Percentiles rank a stretch among this genome's conserved stretches.
Conservation (phyloP, 1,284 basidiomycete species). For the Rhodotorula sp. region DNA sequence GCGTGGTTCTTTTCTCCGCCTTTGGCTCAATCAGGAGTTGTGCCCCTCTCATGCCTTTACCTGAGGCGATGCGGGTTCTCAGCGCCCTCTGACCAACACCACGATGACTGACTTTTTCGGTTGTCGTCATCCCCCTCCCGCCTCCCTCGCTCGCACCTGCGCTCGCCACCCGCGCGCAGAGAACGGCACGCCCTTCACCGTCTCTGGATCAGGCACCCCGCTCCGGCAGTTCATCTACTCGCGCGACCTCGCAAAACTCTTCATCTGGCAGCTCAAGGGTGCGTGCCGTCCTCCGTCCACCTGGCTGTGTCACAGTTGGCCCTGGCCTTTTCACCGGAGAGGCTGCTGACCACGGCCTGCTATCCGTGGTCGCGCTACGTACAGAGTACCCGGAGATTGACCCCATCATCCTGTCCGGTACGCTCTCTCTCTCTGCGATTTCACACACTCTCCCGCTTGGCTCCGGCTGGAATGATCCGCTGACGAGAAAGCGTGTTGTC, state of each 20-base stretch:
- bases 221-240: slow-evolving; percentile 92
- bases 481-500: neutral
- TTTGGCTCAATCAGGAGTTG: neutral
- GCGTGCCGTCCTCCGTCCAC: too few species aligned
- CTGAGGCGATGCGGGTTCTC: neutral
- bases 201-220: slow-evolving; percentile 80
- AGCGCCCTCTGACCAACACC: neutral
- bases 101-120: neutral
- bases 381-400: slow-evolving; percentile 82
- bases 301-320: too few species aligned
- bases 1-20: neutral
- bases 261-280: slow-evolving; percentile 74
- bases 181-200: slow-evolving; percentile 73
- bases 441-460: too few species aligned
- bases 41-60: neutral
- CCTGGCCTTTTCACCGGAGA: too few species aligned
- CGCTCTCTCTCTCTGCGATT: neutral
- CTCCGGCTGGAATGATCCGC: too few species aligned
- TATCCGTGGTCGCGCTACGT: slow-evolving; percentile 26
- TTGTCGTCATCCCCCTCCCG: too few species aligned
- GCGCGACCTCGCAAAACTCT: slow-evolving; percentile 83
- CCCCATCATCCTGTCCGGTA: slow-evolving; percentile 72
- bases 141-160: too few species aligned
- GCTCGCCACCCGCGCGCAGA: slow-evolving; percentile 54
- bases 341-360: neutral